These are phyloP conservation scores for Crithidia sp. DNA, from an alignment of 208 protist species.

Conservation along the genomic window DNA sequence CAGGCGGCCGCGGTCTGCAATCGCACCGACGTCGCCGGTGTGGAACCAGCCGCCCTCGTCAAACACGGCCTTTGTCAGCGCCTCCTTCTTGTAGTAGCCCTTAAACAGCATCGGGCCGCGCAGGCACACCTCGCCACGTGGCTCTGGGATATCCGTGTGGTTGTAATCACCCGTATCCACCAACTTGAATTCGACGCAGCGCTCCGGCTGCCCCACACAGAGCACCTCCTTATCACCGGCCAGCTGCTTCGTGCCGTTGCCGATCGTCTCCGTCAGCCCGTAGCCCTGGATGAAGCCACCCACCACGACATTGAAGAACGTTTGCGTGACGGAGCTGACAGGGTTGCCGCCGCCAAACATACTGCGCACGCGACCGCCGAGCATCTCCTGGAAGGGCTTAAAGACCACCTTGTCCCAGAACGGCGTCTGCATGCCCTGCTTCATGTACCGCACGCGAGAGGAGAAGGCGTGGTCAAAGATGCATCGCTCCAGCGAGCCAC, in stretches of 20 bases:
- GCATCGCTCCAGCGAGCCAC: slow-evolving; percentile 60
- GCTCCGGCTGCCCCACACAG: slow-evolving; percentile 65
- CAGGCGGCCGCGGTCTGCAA: slow-evolving; percentile 39
- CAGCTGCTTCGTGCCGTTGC: slow-evolving; percentile 68
- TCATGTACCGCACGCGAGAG: slow-evolving; percentile 56
- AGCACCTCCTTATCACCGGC: slow-evolving; percentile 55
- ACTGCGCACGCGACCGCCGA: slow-evolving; percentile 58
- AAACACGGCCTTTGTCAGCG: slow-evolving; percentile 74
- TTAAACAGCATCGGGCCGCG: slow-evolving; percentile 79
- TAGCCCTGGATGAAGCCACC: slow-evolving; percentile 83
- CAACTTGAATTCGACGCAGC: slow-evolving; percentile 86
- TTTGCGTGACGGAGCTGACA: slow-evolving; percentile 66
- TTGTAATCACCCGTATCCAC: slow-evolving; percentile 90
- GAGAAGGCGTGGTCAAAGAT: slow-evolving; percentile 81
- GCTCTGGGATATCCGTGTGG: slow-evolving; percentile 77
- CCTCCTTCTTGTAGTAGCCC: slow-evolving; percentile 90
- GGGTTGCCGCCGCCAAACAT: slow-evolving; percentile 86
- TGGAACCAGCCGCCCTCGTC: slow-evolving; percentile 82
- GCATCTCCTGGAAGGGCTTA: slow-evolving; percentile 48
- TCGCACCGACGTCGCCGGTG: slow-evolving; percentile 90
- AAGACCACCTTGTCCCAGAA: slow-evolving; percentile 90
- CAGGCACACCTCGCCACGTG: slow-evolving; percentile 85
- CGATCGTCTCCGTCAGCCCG: slow-evolving; percentile 90
- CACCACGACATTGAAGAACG: slow-evolving; percentile 85
- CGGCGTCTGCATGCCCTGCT: slow-evolving; percentile 72